Percentiles rank a stretch among this genome's conserved stretches.
Conservation (phyloP, 2,329 filamentous ascomycete genomes). For the Ophiostoma tasmaniense region DNA sequence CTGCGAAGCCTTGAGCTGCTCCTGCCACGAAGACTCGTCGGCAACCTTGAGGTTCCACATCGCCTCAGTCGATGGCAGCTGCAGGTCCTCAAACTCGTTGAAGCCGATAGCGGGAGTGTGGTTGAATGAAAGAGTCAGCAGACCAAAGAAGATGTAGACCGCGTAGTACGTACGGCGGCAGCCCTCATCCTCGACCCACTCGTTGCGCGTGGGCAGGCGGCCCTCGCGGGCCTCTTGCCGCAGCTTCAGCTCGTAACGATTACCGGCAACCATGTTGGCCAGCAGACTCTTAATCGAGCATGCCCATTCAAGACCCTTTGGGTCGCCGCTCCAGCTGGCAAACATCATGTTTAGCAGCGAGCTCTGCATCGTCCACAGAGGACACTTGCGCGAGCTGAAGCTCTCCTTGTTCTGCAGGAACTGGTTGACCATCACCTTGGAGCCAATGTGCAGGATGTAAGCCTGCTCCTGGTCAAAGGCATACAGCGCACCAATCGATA, state of each 20-base stretch:
- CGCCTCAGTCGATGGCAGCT: conserved; percentile 86
- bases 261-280: conserved; percentile 97
- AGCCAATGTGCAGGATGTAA: conserved; percentile 94
- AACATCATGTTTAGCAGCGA: conserved; percentile 98
- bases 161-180: conserved; percentile 96
- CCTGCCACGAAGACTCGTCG: conserved; percentile 77
- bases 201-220: conserved; percentile 64
- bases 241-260: conserved; percentile 90
- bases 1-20: conserved; percentile 61
- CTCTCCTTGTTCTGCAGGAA: conserved; percentile 98
- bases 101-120: conserved; percentile 97
- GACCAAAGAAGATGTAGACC: conserved; percentile 97
- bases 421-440: conserved; percentile 93
- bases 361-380: conserved; percentile 96
- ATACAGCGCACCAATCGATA: conserved; percentile 93
- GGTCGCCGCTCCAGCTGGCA: conserved; percentile 96
- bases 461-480: conserved; percentile 96
- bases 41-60: conserved; percentile 80
- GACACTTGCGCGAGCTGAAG: conserved; percentile 95
- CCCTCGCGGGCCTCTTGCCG: conserved; percentile 80
- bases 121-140: conserved; percentile 92
- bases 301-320: conserved; percentile 95
- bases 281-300: conserved; percentile 98
- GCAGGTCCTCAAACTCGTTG: conserved; percentile 91
- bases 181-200: conserved; percentile 96